Percentiles rank a stretch among this genome's conserved stretches.
phyloP scores from a whole-genome alignment of 2,329 filamentous ascomycete genomes.

The Arthrinium phaeospermum region DNA sequence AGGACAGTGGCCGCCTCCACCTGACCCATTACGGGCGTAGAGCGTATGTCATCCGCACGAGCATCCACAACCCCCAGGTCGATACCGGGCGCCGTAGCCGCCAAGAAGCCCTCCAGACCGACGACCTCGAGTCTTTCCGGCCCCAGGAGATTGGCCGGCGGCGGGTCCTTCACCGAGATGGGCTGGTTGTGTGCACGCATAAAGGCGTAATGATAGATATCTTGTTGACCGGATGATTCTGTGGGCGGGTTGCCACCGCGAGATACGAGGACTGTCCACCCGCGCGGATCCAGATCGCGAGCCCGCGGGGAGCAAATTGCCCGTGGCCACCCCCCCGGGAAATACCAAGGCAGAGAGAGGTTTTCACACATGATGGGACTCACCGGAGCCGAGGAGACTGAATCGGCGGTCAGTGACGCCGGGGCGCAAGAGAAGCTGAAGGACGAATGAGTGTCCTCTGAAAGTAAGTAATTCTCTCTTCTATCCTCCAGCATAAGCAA shows the following conservation, averaged over 20 bases:
- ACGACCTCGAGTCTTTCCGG: constrained; percentile 16
- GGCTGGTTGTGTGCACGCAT: constrained; percentile 19
- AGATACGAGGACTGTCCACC: constrained; percentile 25
- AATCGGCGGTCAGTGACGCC: constrained; percentile 17
- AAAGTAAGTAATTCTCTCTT: not conserved
- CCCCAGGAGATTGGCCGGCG: not conserved
- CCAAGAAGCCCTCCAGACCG: constrained; percentile 7
- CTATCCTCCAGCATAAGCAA: constrained; percentile 19
- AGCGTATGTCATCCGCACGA: not conserved
- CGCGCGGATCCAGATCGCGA: constrained; percentile 22
- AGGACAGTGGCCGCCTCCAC: not conserved
- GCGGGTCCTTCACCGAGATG: constrained; percentile 12
- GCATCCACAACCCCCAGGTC: not conserved
- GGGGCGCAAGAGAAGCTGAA: constrained; percentile 26
- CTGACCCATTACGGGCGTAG: constrained; percentile 3
- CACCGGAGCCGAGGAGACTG: constrained; percentile 19
- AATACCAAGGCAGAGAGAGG: constrained; percentile 23
- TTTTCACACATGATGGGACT: constrained; percentile 26
- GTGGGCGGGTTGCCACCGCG: not conserved
- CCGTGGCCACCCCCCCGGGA: too few species aligned
- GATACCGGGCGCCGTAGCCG: not conserved
- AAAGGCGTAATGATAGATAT: constrained; percentile 23
- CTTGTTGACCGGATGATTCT: not conserved
- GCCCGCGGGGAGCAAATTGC: constrained; percentile 19
- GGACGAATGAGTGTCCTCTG: constrained; percentile 13